These are phyloP conservation scores for Astrothelium macrocarpum DNA, from an alignment of 495 filamentous ascomycete genomes.

Conservation along the genomic window DNA sequence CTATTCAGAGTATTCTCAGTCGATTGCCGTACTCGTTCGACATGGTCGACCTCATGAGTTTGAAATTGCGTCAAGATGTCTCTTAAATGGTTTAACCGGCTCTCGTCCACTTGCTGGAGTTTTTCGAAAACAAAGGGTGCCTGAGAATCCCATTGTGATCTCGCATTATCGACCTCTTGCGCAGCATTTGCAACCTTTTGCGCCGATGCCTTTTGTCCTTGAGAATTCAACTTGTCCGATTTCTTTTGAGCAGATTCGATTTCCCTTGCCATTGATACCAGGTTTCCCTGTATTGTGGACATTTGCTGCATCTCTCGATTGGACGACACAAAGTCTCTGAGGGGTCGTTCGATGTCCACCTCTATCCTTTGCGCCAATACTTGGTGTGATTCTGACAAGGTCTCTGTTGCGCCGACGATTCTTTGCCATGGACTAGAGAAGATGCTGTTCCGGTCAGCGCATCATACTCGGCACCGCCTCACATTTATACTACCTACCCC, in stretches of 20 bases:
- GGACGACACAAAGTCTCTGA: constrained; percentile 60
- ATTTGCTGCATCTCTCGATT: constrained; percentile 81
- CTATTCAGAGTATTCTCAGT: constrained; percentile 76
- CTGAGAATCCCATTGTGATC: constrained; percentile 86
- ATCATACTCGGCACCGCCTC: constrained; percentile 8
- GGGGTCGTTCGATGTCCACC: constrained; percentile 76
- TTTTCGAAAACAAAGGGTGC: constrained; percentile 93
- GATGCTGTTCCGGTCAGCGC: constrained; percentile 45
- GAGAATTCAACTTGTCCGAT: constrained; percentile 72
- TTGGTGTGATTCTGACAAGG: constrained; percentile 76
- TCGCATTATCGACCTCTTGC: constrained; percentile 63
- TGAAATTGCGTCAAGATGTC: constrained; percentile 87
- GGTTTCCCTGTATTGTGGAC: constrained; percentile 69
- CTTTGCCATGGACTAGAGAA: constrained; percentile 90
- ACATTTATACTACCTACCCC: constrained; percentile 51
- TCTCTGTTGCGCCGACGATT: constrained; percentile 69
- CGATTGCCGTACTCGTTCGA: constrained; percentile 63
- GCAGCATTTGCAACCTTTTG: constrained; percentile 71
- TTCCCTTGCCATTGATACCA: constrained; percentile 71
- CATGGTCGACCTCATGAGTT: constrained; percentile 84
- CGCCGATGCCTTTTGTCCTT: constrained; percentile 67
- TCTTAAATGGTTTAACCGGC: constrained; percentile 78
- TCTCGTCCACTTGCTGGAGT: constrained; percentile 85
- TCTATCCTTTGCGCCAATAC: constrained; percentile 77
- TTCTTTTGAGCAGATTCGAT: constrained; percentile 78